Evolutionary conservation across 805 yeast genomes (phyloP).

Genomic region (Saccharomycopsis javanensis): DNA sequence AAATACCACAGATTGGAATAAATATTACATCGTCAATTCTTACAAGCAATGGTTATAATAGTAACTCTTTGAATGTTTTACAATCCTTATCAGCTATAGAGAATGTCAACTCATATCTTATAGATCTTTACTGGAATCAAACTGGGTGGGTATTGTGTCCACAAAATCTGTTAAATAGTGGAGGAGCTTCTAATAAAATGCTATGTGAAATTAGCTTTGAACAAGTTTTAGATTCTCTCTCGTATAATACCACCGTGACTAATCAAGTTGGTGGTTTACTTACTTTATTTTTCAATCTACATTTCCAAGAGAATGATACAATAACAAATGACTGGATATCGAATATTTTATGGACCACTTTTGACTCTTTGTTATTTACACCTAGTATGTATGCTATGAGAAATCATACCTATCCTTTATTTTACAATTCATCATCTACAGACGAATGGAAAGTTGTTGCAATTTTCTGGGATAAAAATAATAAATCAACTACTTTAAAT

Average conservation of each 20-base stretch:
- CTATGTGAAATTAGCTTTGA: background rate
- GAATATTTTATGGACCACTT: background rate
- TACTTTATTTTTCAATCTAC: background rate
- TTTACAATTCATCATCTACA: background rate
- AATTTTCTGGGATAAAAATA: background rate
- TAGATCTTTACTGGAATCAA: conserved; percentile 47
- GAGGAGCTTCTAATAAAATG: background rate
- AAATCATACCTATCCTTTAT: background rate
- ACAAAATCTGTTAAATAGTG: background rate
- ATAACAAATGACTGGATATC: background rate
- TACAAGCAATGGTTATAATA: conserved; percentile 25
- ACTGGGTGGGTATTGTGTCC: conserved; percentile 48
- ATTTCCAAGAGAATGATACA: background rate
- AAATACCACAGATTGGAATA: conserved; percentile 27
- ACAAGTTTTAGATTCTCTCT: background rate
- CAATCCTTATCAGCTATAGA: conserved; percentile 22
- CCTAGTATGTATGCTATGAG: background rate
- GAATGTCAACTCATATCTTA: conserved; percentile 29
- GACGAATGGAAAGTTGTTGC: background rate
- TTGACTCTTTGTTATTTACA: conserved; percentile 1
- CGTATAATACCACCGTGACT: background rate
- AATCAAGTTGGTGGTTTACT: background rate
- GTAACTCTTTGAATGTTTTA: conserved; percentile 21
- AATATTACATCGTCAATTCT: conserved; percentile 26
- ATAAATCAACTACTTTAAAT: background rate